Base-by-base conservation (phyloP, 331 rosid genomes). In the Phaseolus coccineus region DNA sequence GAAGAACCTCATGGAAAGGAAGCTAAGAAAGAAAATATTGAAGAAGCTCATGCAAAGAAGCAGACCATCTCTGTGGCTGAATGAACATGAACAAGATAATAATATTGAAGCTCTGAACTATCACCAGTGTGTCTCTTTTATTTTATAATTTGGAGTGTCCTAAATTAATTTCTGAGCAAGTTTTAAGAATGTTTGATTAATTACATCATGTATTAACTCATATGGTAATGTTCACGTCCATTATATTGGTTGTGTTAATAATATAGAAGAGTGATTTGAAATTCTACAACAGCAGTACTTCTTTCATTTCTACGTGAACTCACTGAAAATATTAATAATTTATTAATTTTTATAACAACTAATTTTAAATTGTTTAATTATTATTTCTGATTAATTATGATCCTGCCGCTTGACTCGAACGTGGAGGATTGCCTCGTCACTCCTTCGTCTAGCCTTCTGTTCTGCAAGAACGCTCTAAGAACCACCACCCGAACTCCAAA, bases 1-100 rank as follows among this genome's bases (percentile, higher is more conserved):
- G 22, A 19, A 19, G 22, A 19, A 19, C 22, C 22, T 19, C 22
- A 19, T 19, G 22, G 22, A 19, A 85, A 90, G 78, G 89, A 88
- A 58, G 53, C 87, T 3, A 76, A 87, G 84, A 72, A 88, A 44
- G 78, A 85, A 52, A 90, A 90, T 19, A 19, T 19, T 16, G 89
- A 86, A 44, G 89, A 87, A 80, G 83, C 91, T 63, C 86, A 85
- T 25, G 92, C 85, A 66, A 91, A 89, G 82, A 85, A 88, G 76
- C 89, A 92, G 93, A 83, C 78, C 97, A 92, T 77, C 88, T 86
- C 33, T 87, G 88, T 31, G 82, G 87, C 40, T 85, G 58, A 80
- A 27, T 33, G 6, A 14, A 15, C 33, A 6, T 42, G 27, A 1
- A 4, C 15, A 13, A 3, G 1, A 48, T 48, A 15, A 48, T 15